A percentile compares a stretch with the other conserved stretches of the same genome.
Evolutionary conservation across 2,329 filamentous ascomycete species (phyloP).

Genomic region (Nemania sp.): DNA sequence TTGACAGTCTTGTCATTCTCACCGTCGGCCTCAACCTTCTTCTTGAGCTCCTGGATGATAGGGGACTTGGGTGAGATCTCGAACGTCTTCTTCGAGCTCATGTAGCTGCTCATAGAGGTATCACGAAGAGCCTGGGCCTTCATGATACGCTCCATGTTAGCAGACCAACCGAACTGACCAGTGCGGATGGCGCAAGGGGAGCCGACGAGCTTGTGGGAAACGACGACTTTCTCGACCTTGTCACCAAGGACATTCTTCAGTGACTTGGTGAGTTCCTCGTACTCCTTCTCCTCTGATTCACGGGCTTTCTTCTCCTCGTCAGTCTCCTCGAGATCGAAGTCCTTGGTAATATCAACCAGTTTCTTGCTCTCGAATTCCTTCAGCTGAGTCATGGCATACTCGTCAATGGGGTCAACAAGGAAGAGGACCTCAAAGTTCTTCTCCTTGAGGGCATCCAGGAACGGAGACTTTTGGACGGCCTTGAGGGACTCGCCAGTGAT

Average conservation of each 20-base stretch:
- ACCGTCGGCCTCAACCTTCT: constrained; percentile 96
- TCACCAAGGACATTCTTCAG: constrained; percentile 99
- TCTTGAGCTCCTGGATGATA: constrained; percentile 99
- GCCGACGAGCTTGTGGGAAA: constrained; percentile 94
- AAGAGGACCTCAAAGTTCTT: constrained; percentile 99
- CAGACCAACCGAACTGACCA: constrained; percentile 99
- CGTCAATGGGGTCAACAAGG: constrained; percentile 98
- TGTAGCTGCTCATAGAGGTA: constrained; percentile 99
- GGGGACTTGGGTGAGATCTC: constrained; percentile 99
- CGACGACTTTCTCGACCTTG: constrained; percentile 99
- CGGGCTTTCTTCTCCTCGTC: constrained; percentile 98
- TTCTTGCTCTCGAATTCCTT: constrained; percentile 99
- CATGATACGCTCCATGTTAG: constrained; percentile 99
- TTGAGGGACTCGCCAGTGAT: constrained; percentile 99
- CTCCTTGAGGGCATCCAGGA: constrained; percentile 97
- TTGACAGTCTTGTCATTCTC: constrained; percentile 99
- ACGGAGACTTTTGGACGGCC: constrained; percentile 96
- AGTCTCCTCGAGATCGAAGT: constrained; percentile 99
- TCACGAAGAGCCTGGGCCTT: constrained; percentile 99
- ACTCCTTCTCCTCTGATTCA: constrained; percentile 98
- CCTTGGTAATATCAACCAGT: constrained; percentile 99
- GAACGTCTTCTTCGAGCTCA: constrained; percentile 99
- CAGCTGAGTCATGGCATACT: constrained; percentile 99
- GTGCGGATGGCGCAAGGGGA: constrained; percentile 98
- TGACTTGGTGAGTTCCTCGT: constrained; percentile 88